These are phyloP conservation scores for Selenicereus undatus DNA, from an alignment of 148 eudicot genomes.

Conservation along the genomic window DNA sequence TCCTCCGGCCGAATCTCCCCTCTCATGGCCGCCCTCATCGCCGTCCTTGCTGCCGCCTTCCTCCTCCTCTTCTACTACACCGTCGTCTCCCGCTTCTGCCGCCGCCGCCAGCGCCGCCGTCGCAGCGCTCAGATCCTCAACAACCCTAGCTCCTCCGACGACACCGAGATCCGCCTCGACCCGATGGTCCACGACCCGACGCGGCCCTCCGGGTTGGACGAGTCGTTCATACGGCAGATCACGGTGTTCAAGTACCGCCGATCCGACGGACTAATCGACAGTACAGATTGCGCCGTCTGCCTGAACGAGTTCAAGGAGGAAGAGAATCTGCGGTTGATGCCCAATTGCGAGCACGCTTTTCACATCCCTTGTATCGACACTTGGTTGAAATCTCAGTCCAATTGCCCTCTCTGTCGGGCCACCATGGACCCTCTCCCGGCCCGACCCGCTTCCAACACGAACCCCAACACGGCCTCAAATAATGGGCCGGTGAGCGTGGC, in stretches of 20 bases:
- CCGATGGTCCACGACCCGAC: constrained; percentile 27
- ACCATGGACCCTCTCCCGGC: constrained; percentile 23
- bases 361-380: constrained; percentile 69
- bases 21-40: constrained; percentile 59
- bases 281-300: constrained; percentile 69
- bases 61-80: constrained; percentile 68
- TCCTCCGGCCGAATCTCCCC: constrained; percentile 56
- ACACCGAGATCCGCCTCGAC: constrained; percentile 21
- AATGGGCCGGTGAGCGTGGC: constrained; percentile 15
- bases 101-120: constrained; percentile 16
- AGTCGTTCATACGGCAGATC: constrained; percentile 50
- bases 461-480: background rate
- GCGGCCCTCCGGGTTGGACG: constrained; percentile 44
- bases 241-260: constrained; percentile 46
- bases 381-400: constrained; percentile 66
- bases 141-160: background rate
- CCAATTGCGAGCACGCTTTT: constrained; percentile 75
- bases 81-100: constrained; percentile 52
- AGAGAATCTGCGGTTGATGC: constrained; percentile 57
- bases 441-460: background rate
- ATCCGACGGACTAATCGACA: constrained; percentile 50
- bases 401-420: constrained; percentile 68
- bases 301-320: constrained; percentile 55
- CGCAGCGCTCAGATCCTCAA: background rate
- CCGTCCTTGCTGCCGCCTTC: constrained; percentile 60